phyloP scores from a whole-genome alignment of 2,329 filamentous ascomycete species.

The Aspergillus pseudonomiae region DNA sequence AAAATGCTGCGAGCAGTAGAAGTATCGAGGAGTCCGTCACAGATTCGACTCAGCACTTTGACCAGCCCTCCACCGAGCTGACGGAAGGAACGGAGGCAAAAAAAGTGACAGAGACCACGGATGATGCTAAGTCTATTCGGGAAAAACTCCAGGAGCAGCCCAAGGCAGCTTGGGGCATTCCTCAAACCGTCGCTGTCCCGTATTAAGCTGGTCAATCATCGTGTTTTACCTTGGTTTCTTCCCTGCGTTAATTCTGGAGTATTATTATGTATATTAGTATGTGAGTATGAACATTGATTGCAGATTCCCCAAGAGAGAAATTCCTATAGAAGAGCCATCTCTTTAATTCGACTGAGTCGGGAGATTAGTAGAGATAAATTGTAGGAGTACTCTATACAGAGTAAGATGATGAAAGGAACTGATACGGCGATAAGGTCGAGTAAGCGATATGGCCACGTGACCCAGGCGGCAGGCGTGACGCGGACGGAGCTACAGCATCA shows the following conservation, averaged over 20 bases:
- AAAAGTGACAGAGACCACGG: neutral
- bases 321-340: neutral
- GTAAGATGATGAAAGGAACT: neutral
- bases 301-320: neutral
- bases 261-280: neutral
- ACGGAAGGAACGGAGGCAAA: neutral
- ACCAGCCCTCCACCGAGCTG: neutral
- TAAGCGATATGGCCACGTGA: slow-evolving; percentile 29
- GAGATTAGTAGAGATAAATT: neutral
- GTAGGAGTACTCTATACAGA: neutral
- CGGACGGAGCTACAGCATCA: slow-evolving; percentile 34
- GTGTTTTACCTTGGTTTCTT: neutral
- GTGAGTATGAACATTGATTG: neutral
- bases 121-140: neutral
- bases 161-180: neutral
- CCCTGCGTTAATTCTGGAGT: neutral
- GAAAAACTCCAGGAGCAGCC: slow-evolving; percentile 10
- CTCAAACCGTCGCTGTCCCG: slow-evolving; percentile 10
- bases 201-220: slow-evolving; percentile 3
- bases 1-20: neutral
- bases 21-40: neutral
- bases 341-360: neutral
- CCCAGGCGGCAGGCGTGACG: slow-evolving; percentile 40
- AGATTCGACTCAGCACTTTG: neutral
- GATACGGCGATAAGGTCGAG: neutral